Evolutionary conservation across 768 basidiomycete species (phyloP).

Genomic region (Russula griseocarnosa): DNA sequence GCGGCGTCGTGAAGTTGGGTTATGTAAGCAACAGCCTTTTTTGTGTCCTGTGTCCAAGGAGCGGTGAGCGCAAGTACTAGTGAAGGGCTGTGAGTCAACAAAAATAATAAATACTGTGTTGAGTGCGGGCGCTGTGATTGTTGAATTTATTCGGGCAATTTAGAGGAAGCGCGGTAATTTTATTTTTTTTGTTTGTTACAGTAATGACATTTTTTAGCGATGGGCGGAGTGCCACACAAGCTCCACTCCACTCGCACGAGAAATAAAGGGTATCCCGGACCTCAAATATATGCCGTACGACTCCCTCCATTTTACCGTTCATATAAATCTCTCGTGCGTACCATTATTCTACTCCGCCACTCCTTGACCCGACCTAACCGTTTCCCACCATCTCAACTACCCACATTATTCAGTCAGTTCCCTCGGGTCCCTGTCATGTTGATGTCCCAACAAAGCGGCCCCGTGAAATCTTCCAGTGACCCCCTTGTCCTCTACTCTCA

Average conservation of each 20-base stretch:
- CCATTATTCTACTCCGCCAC: background rate
- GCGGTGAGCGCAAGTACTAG: background rate
- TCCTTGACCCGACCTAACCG: background rate
- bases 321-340: conserved; percentile 3
- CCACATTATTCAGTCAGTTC: background rate
- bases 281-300: conserved; percentile 9
- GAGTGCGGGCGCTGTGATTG: conserved; percentile 7
- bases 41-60: background rate
- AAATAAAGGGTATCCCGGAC: background rate
- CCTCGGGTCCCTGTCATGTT: conserved; percentile 11
- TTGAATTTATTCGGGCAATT: conserved; percentile 1
- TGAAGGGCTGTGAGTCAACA: background rate
- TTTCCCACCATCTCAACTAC: background rate
- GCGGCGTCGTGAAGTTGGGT: background rate
- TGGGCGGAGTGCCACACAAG: conserved; percentile 18
- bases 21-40: conserved; percentile 3
- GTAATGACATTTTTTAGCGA: background rate
- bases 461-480: conserved; percentile 8
- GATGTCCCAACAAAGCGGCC: background rate
- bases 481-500: conserved; percentile 53
- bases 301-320: background rate
- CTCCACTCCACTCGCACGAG: background rate
- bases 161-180: background rate
- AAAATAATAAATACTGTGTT: background rate
- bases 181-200: conserved; percentile 4